Conservation (phyloP, 805 yeast species). For the Starmerella ratchasimensis region DNA sequence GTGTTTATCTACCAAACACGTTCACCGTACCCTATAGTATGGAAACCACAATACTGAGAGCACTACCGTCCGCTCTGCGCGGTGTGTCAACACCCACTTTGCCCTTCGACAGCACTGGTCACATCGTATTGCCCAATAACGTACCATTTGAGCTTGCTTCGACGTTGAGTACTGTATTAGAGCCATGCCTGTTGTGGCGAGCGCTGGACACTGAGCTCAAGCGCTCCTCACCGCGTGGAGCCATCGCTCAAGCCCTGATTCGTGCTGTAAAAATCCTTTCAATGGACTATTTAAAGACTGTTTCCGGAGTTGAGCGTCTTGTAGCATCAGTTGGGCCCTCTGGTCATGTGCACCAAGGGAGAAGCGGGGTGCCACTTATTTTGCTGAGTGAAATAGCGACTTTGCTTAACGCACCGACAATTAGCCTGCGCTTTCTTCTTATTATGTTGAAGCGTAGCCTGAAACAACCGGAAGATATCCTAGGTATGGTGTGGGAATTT, state of each 20-base stretch:
- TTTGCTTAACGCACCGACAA: too few species aligned
- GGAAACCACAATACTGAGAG: constrained; percentile 7
- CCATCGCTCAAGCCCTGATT: constrained; percentile 47
- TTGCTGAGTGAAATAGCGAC: too few species aligned
- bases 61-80: constrained; percentile 34
- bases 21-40: too few species aligned
- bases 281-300: too few species aligned
- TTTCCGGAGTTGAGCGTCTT: too few species aligned
- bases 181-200: constrained; percentile 57
- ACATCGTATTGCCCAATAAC: constrained; percentile 4
- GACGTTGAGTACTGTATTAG: constrained; percentile 43
- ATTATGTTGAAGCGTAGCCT: too few species aligned
- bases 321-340: too few species aligned
- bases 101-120: constrained; percentile 3
- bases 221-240: constrained; percentile 22
- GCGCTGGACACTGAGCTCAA: constrained; percentile 29
- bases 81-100: constrained; percentile 11
- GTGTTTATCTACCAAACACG: too few species aligned
- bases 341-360: too few species aligned
- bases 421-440: too few species aligned
- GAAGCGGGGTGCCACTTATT: too few species aligned
- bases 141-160: constrained; percentile 46
- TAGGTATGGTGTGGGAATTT: constrained; percentile 39
- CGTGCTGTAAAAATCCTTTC: constrained; percentile 38
- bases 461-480: too few species aligned